Conservation (phyloP, 2,329 filamentous ascomycete genomes). For the Aspergillus novofumigatus region DNA sequence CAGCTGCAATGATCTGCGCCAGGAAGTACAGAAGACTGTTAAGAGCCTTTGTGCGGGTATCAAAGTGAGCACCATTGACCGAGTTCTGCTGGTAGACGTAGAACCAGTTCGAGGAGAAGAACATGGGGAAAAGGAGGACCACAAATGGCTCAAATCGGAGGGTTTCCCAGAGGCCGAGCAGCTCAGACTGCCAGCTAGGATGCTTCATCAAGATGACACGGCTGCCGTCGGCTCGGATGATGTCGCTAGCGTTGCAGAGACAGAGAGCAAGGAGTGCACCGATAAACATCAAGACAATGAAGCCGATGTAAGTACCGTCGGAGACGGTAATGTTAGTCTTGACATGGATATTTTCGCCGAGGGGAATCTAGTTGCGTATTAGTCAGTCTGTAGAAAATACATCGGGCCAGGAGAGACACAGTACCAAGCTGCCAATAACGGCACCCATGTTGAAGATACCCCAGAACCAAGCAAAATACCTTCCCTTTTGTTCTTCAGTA, state of each 20-base stretch:
- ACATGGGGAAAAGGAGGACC: constrained; percentile 73
- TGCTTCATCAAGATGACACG: constrained; percentile 82
- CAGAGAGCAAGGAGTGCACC: constrained; percentile 67
- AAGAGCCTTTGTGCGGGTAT: constrained; percentile 66
- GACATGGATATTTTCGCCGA: constrained; percentile 40
- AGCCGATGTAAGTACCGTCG: constrained; percentile 78
- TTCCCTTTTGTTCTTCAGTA: constrained; percentile 70
- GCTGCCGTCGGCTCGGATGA: constrained; percentile 72
- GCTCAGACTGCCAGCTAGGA: constrained; percentile 74
- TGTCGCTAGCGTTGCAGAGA: constrained; percentile 65
- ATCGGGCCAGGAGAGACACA: constrained; percentile 18
- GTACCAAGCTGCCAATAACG: constrained; percentile 70
- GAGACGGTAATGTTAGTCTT: constrained; percentile 33
- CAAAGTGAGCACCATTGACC: constrained; percentile 66
- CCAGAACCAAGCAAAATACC: constrained; percentile 88
- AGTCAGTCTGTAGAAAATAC: background rate
- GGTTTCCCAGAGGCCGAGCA: constrained; percentile 69
- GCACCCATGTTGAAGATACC: constrained; percentile 87
- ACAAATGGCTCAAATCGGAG: constrained; percentile 68
- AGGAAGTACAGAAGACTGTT: constrained; percentile 73
- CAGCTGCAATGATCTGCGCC: constrained; percentile 70
- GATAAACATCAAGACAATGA: constrained; percentile 71
- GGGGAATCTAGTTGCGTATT: constrained; percentile 31
- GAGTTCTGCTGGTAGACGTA: constrained; percentile 73
- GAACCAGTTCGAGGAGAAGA: constrained; percentile 74